A percentile compares a stretch with the other conserved stretches of the same genome.
Evolutionary conservation across 208 protist genomes (phyloP).

Genomic region (Leishmania turanica): DNA sequence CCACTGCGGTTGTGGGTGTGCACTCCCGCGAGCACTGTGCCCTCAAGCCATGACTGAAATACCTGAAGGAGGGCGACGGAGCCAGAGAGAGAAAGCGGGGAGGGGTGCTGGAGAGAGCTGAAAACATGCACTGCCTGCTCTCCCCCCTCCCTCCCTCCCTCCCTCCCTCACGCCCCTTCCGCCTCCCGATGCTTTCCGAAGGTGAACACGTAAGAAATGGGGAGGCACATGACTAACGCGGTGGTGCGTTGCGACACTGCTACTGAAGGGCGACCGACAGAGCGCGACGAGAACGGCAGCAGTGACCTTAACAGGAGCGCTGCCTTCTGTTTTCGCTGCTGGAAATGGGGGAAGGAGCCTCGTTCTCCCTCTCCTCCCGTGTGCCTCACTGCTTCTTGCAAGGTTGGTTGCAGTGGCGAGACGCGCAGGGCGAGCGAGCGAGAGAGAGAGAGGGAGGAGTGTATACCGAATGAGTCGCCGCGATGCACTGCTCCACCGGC

Average conservation of each 20-base stretch:
- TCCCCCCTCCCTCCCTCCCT: no score
- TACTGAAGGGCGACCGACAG: background rate
- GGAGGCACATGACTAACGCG: background rate
- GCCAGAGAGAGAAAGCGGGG: no score
- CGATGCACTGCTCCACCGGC: background rate
- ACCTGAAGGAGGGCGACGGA: no score
- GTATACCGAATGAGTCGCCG: background rate
- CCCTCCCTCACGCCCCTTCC: background rate
- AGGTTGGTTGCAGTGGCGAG: background rate
- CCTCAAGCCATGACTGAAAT: no score
- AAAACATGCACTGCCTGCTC: no score
- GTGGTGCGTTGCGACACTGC: background rate
- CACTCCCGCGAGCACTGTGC: no score
- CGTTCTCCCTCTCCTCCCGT: background rate
- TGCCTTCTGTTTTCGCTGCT: constrained; percentile 2
- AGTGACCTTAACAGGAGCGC: background rate
- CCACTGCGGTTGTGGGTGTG: no score
- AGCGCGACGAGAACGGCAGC: background rate
- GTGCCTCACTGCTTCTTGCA: background rate
- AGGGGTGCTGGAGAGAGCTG: no score
- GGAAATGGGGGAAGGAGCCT: background rate
- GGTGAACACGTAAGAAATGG: background rate
- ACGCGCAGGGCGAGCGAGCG: background rate
- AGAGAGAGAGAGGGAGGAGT: background rate
- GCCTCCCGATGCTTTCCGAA: background rate